Base-by-base conservation (phyloP, 805 yeast species). In the Aciculoconidium aculeatum region DNA sequence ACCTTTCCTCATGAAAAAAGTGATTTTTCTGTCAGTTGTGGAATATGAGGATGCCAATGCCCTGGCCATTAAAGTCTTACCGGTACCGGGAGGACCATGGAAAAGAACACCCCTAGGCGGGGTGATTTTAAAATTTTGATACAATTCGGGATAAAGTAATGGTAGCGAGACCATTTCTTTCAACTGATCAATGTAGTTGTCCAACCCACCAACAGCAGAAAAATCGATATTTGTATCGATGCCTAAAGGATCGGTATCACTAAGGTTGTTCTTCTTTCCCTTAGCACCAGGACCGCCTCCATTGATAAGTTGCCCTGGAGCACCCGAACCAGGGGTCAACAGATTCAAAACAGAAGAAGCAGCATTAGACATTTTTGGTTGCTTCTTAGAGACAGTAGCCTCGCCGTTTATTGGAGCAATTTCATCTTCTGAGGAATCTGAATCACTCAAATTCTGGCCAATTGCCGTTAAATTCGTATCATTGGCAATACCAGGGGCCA, bases 41-140 rank as follows among this genome's bases (percentile, higher is more conserved):
- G 95, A 83, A 45, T 95, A 87, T 41, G 94, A 83, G 0, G 97
- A 92, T 2, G 98, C 98, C 29, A 92, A 63, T 0, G 98, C 98
- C 36, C 98, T 65, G 0, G 98, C 98, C 95, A 92, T 86, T 30
- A 92, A 69, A 0, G 98, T 92, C 53, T 92, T 92, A 70, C 98
- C 98, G 0, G 98, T 92, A 40, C 98, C 98, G 3, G 98, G 98
- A 4, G 98, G 98, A 26, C 98, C 98, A 56, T 92, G 98, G 59
- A 92, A 92, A 32, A 92, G 58, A 1, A 92, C 98, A 38, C 98
- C 98, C 41, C 98, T 67, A 11, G 98, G 98, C 1, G 98, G 97
- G 0, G 96, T 85, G 19, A 90, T 86, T 34, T 77, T 79, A 48
- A 92, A 92, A 51, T 78, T 77, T 41, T 86, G 82, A 49, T 90